Evolutionary conservation across 228 moss, liverwort and hornwort species (phyloP).

Genomic region (Sphagnum magellanicum): DNA sequence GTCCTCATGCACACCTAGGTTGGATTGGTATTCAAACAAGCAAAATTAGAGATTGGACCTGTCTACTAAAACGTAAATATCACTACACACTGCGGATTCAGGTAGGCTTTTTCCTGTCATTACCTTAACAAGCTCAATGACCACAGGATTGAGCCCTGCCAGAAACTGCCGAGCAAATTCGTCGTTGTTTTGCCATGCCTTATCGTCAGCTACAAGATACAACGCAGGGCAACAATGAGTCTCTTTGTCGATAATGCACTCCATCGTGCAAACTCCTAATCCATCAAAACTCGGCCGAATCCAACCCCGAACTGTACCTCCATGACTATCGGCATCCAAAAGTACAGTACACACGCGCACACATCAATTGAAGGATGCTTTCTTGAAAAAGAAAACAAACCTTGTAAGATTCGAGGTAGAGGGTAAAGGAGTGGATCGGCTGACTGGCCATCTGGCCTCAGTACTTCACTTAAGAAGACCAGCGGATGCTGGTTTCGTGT

Average conservation of each 20-base stretch:
- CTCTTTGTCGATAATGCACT: too few relatives aligned
- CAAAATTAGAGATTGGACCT: too few relatives aligned
- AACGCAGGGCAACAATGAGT: too few relatives aligned
- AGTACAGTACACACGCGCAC: neutral
- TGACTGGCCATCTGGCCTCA: slow-evolving; percentile 12
- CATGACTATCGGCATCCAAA: neutral
- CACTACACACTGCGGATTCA: too few relatives aligned
- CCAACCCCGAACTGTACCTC: neutral
- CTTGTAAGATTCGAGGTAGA: slow-evolving; percentile 20
- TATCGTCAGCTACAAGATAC: neutral
- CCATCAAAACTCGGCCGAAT: neutral
- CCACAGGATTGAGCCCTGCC: slow-evolving; percentile 19
- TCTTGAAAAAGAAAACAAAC: neutral
- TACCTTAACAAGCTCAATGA: slow-evolving; percentile 22
- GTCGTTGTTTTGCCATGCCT: slow-evolving; percentile 4
- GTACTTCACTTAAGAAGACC: slow-evolving; percentile 13
- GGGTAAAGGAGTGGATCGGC: slow-evolving; percentile 4
- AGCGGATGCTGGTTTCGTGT: neutral
- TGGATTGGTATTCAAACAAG: too few relatives aligned
- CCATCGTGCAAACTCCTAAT: neutral
- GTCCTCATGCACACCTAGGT: neutral
- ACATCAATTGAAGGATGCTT: neutral
- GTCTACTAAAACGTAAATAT: too few relatives aligned
- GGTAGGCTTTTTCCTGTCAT: neutral
- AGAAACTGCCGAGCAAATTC: slow-evolving; percentile 9